Evolutionary conservation across 495 filamentous ascomycete species (phyloP).

Genomic region (Penicillium pulvis): DNA sequence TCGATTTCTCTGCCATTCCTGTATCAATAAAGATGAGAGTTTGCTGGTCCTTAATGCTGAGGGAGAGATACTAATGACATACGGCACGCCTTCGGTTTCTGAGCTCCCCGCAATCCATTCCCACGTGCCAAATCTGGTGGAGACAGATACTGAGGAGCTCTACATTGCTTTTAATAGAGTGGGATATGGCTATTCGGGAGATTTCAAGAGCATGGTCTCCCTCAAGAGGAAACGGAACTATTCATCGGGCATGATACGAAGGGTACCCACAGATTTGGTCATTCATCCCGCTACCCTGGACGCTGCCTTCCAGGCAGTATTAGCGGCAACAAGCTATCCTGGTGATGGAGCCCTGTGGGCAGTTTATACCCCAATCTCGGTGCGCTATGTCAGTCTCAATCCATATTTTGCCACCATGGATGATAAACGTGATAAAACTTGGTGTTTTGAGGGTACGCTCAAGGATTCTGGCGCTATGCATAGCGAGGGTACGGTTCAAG

Average conservation of each 20-base stretch:
- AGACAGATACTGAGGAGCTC: background rate
- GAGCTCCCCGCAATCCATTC: background rate
- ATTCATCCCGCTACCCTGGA: slow-evolving; percentile 2
- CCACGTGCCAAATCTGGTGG: background rate
- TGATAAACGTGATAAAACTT: background rate
- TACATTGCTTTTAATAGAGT: background rate
- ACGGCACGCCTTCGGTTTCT: background rate
- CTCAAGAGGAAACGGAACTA: background rate
- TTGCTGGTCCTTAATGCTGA: background rate
- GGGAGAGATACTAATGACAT: background rate
- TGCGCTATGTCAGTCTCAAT: background rate
- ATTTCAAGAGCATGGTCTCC: slow-evolving; percentile 1
- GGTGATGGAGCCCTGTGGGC: background rate
- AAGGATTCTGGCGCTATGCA: background rate
- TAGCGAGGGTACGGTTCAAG: background rate
- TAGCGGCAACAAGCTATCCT: background rate
- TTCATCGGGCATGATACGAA: background rate
- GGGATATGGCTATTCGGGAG: background rate
- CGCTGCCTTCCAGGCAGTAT: background rate
- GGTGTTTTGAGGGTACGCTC: background rate
- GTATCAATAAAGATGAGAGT: background rate
- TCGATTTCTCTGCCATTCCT: background rate
- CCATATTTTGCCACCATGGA: background rate
- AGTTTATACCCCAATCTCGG: background rate
- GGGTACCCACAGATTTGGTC: background rate